Evolutionary conservation across 371 early-diverging fungal genomes (phyloP), one percentile per base, ranked within the genome.

Genomic region (Mortierella sp.): DNA sequence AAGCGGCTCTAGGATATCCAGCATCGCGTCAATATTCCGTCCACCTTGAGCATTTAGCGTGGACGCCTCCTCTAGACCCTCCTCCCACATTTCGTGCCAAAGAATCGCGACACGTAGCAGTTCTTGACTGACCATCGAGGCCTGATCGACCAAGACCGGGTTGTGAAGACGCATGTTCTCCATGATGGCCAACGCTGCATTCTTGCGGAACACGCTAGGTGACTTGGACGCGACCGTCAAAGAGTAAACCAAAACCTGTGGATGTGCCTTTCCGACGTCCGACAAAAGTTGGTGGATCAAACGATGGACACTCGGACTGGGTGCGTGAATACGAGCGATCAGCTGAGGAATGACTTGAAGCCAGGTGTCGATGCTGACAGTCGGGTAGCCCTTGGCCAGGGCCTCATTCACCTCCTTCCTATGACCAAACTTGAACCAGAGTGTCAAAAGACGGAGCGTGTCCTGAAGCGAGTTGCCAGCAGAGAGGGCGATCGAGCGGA

Each of bases 31-130:
- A 6, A 95, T 92, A 80, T 98, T 96, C 70, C 93, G 93, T 41
- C 97, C 95, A 44, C 94, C 95, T 85, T 95, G 96, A 82, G 96
- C 97, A 70, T 80, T 81, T 32, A 95, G 88, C 32, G 96, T 88
- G 10, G 96, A 95, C 0, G 98, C 98, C 77, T 97, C 98, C 84
- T 97, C 96, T 10, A 99, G 89, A 4, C 98, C 98, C 83, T 99
- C 98, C 76, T 95, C 94, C 99, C 99, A 99, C 97, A 97, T 95
- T 89, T 99, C 99, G 76, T 97, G 97, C 97, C 98, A 98, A 48
- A 98, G 84, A 75, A 99, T 96, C 27, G 99, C 98, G 10, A 98
- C 97, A 21, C 99, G 95, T 77, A 99, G 97, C 35, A 99, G 92
- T 77, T 99, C 99, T 80, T 97, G 96, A 88, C 97, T 97, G 49